These are phyloP conservation scores for Aureobasidium sp. DNA, from an alignment of 2,329 filamentous ascomycete species.

Conservation along the genomic window DNA sequence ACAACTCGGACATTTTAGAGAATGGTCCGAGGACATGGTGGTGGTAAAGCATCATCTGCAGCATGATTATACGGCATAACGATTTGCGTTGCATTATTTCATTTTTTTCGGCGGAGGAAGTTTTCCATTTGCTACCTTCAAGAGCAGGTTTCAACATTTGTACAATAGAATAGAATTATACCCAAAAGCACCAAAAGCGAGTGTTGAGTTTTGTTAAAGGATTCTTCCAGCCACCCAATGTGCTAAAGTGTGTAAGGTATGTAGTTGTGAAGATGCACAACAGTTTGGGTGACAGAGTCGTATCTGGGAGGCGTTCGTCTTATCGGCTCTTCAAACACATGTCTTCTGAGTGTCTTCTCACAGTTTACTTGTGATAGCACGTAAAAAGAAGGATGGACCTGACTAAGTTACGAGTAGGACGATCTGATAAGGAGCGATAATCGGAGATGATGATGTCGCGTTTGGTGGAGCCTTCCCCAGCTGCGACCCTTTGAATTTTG, in stretches of 20 bases:
- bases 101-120: neutral
- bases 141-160: neutral
- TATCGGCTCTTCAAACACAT: too few species aligned
- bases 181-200: neutral
- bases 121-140: neutral
- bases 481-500: neutral
- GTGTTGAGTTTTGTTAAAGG: neutral
- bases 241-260: too few species aligned
- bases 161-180: neutral
- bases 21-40: neutral
- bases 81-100: neutral
- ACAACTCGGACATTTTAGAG: neutral
- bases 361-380: too few species aligned
- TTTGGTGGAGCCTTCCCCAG: neutral
- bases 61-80: conserved; percentile 4
- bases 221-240: neutral
- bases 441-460: neutral
- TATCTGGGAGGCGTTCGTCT: too few species aligned
- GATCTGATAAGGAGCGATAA: conserved; percentile 3
- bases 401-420: too few species aligned
- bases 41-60: neutral
- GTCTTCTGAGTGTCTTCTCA: too few species aligned
- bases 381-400: too few species aligned
- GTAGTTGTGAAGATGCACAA: too few species aligned
- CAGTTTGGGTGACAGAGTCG: too few species aligned